Evolutionary conservation across 306 rosid genomes (phyloP), one percentile per base, ranked within the genome.

Genomic region (Trifolium pratense): DNA sequence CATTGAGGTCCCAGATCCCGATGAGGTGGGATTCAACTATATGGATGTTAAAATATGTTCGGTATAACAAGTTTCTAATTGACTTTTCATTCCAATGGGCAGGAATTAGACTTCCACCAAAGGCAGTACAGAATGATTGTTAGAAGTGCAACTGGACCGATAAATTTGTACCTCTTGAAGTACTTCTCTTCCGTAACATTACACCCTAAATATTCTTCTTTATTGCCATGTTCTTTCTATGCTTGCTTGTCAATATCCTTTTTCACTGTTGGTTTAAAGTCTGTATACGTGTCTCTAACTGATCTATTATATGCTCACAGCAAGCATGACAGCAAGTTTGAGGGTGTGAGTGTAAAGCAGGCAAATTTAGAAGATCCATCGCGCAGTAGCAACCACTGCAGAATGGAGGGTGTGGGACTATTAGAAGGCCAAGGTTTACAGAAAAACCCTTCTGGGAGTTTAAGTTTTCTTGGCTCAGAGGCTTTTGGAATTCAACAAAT

Each of bases 1-100:
- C 64, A 84, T 92, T 39, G 95, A 90, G 86, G 94, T 92, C 76
- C 84, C 86, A 43, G 95, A 90, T 88, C 98, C 97, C n/a, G 91
- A 88, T 45, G 91, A 86, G 96, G 97, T 90, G 76, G 79, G 80
- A 75, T 74, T 71, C 58, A 46, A 20, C 53, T 71, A 81, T 46
- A 68, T 73, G 73, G 58, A 71, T 75, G 70, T 75, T 60, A 48
- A 75, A 76, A 36, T 61, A 48, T 72, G 39, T 45, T 26, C 40
- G 36, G 15, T 48, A 37, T 37, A 59, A 48, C 23, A 56, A 39
- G 66, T 60, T 66, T 70, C 68, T 84, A 14, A 81, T 61, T 81
- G 65, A 31, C 73, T 74, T 62, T 61, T 76, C 78, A 39, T 59
- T 82, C n/a, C 32, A 52, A 78, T 43, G 75, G 29, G 40, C 89